Evolutionary conservation across 2,329 filamentous ascomycete species (phyloP).

Genomic region (Tolypocladium inflatum): DNA sequence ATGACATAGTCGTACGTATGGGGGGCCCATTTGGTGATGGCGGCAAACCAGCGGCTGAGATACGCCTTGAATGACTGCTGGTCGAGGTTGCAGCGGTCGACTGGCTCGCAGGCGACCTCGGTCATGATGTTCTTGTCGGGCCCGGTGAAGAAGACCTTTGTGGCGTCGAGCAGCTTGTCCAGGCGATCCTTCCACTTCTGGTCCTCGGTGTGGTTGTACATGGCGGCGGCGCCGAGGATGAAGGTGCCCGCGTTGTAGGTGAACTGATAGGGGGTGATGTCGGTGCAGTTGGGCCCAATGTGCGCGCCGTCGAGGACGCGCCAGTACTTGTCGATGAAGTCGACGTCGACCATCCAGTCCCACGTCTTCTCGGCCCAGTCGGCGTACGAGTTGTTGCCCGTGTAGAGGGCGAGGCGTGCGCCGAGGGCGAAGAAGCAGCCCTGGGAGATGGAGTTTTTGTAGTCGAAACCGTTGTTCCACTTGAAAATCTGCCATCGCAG

Average conservation of each 20-base stretch:
- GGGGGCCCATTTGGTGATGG: slow-evolving; percentile 54
- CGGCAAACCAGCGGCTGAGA: slow-evolving; percentile 51
- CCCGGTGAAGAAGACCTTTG: slow-evolving; percentile 44
- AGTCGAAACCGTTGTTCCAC: slow-evolving; percentile 73
- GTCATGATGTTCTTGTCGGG: slow-evolving; percentile 47
- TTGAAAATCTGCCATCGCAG: slow-evolving; percentile 78
- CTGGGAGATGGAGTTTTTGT: slow-evolving; percentile 60
- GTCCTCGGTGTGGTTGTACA: slow-evolving; percentile 53
- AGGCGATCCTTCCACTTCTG: slow-evolving; percentile 48
- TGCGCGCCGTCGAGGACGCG: slow-evolving; percentile 55
- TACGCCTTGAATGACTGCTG: slow-evolving; percentile 58
- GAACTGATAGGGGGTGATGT: slow-evolving; percentile 54
- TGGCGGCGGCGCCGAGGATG: slow-evolving; percentile 56
- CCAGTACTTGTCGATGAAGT: slow-evolving; percentile 50
- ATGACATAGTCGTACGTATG: slow-evolving; percentile 44
- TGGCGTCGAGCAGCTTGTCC: slow-evolving; percentile 44
- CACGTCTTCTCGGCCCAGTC: slow-evolving; percentile 70
- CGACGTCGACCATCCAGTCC: slow-evolving; percentile 52
- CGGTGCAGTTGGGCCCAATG: slow-evolving; percentile 45
- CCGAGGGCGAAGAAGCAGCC: slow-evolving; percentile 54
- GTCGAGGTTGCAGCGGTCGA: slow-evolving; percentile 51
- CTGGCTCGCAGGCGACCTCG: slow-evolving; percentile 56
- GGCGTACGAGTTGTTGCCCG: slow-evolving; percentile 65
- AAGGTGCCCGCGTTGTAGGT: slow-evolving; percentile 60
- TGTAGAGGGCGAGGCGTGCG: slow-evolving; percentile 66